Evolutionary conservation across 2,329 filamentous ascomycete genomes (phyloP).

Genomic region (Aspergillus oerlinghausenensis): DNA sequence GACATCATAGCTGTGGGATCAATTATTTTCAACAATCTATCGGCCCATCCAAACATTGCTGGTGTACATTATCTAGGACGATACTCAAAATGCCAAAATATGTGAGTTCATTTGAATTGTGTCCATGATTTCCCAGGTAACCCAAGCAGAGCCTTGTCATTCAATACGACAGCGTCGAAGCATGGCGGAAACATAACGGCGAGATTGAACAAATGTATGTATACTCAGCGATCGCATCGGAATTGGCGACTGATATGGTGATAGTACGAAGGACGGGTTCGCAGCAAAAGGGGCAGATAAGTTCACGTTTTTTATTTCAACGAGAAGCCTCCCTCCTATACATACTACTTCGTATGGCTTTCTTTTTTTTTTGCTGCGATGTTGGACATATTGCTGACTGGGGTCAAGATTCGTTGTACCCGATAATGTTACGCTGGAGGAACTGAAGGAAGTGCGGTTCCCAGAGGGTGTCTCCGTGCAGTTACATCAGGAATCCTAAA

Average conservation of each 20-base stretch:
- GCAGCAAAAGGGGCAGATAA: conserved; percentile 11
- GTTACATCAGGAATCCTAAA: conserved; percentile 5
- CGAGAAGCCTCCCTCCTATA: conserved; percentile 11
- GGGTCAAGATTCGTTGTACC: conserved; percentile 8
- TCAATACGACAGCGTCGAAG: conserved; percentile 10
- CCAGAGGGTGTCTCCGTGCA: conserved; percentile 9
- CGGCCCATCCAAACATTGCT: background rate
- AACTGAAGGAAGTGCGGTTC: conserved; percentile 7
- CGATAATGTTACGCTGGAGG: conserved; percentile 5
- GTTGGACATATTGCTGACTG: background rate
- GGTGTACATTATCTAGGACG: background rate
- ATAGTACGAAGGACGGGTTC: conserved; percentile 8
- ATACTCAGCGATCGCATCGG: background rate
- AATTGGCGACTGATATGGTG: background rate
- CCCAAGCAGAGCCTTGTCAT: conserved; percentile 9
- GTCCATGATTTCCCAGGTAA: background rate
- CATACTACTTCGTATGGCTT: conserved; percentile 13
- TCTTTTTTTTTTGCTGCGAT: background rate
- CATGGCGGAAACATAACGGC: conserved; percentile 10
- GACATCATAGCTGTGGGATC: background rate
- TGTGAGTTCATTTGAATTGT: background rate
- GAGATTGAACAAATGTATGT: conserved; percentile 12
- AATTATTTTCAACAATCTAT: background rate
- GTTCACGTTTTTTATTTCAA: conserved; percentile 12
- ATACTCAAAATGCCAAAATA: conserved; percentile 17